Evolutionary conservation across 495 filamentous ascomycete genomes (phyloP), one percentile per base, ranked within the genome.

Genomic region (Hypomontagnella submonticulosa): DNA sequence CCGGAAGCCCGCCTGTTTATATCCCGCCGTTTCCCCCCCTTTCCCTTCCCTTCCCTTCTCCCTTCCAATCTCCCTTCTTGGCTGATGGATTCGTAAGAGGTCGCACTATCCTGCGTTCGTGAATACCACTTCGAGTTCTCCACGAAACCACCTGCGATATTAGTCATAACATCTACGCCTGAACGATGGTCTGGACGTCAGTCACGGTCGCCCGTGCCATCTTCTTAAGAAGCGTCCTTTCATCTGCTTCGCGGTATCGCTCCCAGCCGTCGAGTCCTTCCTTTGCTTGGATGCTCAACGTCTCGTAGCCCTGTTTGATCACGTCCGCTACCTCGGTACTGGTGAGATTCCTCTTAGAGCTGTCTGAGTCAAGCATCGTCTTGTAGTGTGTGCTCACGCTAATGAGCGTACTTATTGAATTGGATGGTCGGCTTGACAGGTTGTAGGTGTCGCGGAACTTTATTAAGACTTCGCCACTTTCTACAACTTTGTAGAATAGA

Each of bases 401-500:
- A 43, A 97, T 88, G 37, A 99, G 82, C 12, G 88, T 94, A 6
- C 90, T 89, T 66, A 98, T 95, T 0, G 90, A 89, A 60, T 85
- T 87, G 15, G 81, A 84, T 23, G 78, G 74, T 50, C 84, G 75
- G 42, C 80, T 81, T 6, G 73, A 74, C 37, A 90, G 72, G 4
- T 73, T 68, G 76, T 93, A 97, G 2, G 83, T 88, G 66, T 90
- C 88, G 16, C 92, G 85, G 77, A 97, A 97, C 76, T 92, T 92
- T 19, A 84, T 78, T 36, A 99, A 82, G 33, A 92, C 84, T 44
- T 97, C 92, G 2, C 93, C 92, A 12, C 87, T 90, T 76, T 99
- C 95, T 46, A 98, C 92, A 11, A 99, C 83, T 77, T 99, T 99
- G 82, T 99, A 99, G 77, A 99, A 97, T 9, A 99, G 83, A 71